Evolutionary conservation across 192 early-diverging fungal species (phyloP).

Genomic region (Helicostylum pulchrum): DNA sequence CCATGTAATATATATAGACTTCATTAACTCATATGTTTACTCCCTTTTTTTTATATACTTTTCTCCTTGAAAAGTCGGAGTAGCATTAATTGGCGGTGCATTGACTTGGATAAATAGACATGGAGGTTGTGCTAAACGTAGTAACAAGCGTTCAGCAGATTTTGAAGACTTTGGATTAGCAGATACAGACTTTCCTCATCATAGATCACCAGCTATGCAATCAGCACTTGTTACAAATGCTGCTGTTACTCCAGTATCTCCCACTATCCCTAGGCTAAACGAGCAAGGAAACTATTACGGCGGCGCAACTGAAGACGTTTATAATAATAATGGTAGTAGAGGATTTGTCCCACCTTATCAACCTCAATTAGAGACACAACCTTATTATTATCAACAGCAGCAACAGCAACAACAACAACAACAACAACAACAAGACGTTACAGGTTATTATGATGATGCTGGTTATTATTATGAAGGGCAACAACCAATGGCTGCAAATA

Average conservation of each 20-base stretch:
- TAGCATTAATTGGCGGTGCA: slow-evolving; percentile 35
- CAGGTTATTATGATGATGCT: slow-evolving; percentile 24
- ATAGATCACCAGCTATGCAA: slow-evolving; percentile 22
- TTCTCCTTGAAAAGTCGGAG: slow-evolving; percentile 19
- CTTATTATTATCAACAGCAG: slow-evolving; percentile 7
- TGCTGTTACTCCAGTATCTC: slow-evolving; percentile 8
- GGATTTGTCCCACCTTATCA: slow-evolving; percentile 9
- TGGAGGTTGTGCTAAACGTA: slow-evolving; percentile 32
- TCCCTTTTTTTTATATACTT: not conserved
- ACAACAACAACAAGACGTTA: slow-evolving; percentile 9
- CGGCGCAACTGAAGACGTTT: not conserved
- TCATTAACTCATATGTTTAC: not conserved
- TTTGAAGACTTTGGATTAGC: slow-evolving; percentile 38
- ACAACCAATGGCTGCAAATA: not conserved
- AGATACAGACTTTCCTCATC: slow-evolving; percentile 30
- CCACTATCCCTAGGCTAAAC: slow-evolving; percentile 26
- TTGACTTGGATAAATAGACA: slow-evolving; percentile 30
- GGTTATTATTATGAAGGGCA: slow-evolving; percentile 23
- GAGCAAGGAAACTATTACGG: slow-evolving; percentile 18
- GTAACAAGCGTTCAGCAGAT: slow-evolving; percentile 16
- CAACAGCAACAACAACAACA: slow-evolving; percentile 12
- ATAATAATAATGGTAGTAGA: not conserved
- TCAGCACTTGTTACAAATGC: not conserved
- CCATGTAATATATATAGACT: not conserved
- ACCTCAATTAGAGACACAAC: slow-evolving; percentile 7